These are phyloP conservation scores for Austroboletus eburneus DNA, from an alignment of 768 basidiomycete genomes.

Conservation along the genomic window DNA sequence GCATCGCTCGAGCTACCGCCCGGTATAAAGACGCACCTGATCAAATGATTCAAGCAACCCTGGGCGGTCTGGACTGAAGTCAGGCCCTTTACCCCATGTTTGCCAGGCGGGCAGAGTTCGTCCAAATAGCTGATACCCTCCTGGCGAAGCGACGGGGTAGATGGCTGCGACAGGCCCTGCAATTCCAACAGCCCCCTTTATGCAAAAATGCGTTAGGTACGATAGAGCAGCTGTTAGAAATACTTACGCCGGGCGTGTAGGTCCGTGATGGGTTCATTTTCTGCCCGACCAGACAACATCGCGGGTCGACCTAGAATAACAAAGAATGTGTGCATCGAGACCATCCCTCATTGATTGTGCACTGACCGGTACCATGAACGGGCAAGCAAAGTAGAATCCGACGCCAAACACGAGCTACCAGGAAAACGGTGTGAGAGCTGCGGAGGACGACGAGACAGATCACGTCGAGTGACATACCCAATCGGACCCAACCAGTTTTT, in stretches of 20 bases:
- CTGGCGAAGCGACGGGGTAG: conserved; percentile 60
- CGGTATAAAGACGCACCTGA: too few relatives aligned
- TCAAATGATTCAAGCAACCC: conserved; percentile 65
- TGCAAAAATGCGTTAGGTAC: too few relatives aligned
- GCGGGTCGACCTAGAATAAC: conserved; percentile 46
- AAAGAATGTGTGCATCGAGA: background rate
- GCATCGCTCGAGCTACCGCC: too few relatives aligned
- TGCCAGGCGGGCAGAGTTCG: conserved; percentile 64
- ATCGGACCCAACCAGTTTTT: conserved; percentile 44
- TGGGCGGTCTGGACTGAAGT: conserved; percentile 45
- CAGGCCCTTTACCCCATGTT: conserved; percentile 50
- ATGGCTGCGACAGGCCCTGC: conserved; percentile 65
- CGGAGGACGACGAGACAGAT: background rate
- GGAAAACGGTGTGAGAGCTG: background rate
- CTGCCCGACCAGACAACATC: conserved; percentile 57
- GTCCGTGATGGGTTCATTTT: conserved; percentile 76
- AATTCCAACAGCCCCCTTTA: conserved; percentile 64
- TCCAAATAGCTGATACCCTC: conserved; percentile 63
- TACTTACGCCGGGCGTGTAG: conserved; percentile 53
- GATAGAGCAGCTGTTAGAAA: too few relatives aligned
- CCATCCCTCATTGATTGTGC: conserved; percentile 7
- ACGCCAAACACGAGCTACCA: conserved; percentile 55
- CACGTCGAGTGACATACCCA: conserved; percentile 37
- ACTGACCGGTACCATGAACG: conserved; percentile 54
- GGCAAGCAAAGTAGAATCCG: conserved; percentile 62